Conservation (phyloP, 495 filamentous ascomycete genomes). For the Apiosordaria backusii region DNA sequence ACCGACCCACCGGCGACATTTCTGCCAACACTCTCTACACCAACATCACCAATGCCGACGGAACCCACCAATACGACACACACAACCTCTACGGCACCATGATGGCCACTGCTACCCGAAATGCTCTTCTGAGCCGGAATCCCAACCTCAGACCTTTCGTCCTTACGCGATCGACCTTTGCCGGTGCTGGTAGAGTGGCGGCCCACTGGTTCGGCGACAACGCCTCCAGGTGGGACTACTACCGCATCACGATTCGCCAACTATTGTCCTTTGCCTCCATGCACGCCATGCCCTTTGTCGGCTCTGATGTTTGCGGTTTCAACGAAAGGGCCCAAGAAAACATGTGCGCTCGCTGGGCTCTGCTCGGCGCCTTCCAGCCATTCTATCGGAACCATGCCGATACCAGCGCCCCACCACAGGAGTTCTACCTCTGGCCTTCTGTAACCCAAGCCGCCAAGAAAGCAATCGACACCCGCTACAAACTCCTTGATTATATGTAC, state of each 20-base stretch:
- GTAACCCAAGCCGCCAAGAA: conserved; percentile 63
- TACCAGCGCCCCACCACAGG: conserved; percentile 54
- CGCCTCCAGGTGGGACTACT: conserved; percentile 66
- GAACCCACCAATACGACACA: conserved; percentile 67
- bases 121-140: conserved; percentile 63
- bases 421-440: conserved; percentile 70
- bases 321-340: conserved; percentile 64
- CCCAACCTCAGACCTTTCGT: conserved; percentile 66
- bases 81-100: conserved; percentile 86
- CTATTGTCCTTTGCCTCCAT: conserved; percentile 71
- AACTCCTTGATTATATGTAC: conserved; percentile 77
- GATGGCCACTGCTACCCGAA: conserved; percentile 66
- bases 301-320: conserved; percentile 81
- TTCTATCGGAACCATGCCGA: conserved; percentile 83
- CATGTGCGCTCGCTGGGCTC: conserved; percentile 80
- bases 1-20: conserved; percentile 53
- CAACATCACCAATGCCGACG: conserved; percentile 68
- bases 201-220: conserved; percentile 94
- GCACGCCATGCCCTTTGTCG: conserved; percentile 81
- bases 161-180: conserved; percentile 55
- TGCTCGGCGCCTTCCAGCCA: conserved; percentile 71
- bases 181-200: conserved; percentile 66
- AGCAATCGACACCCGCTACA: conserved; percentile 70
- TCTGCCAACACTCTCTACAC: conserved; percentile 70
- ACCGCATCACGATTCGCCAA: conserved; percentile 64